Base-by-base conservation (phyloP, 2,329 filamentous ascomycete species). In the Kalmusia sp. region DNA sequence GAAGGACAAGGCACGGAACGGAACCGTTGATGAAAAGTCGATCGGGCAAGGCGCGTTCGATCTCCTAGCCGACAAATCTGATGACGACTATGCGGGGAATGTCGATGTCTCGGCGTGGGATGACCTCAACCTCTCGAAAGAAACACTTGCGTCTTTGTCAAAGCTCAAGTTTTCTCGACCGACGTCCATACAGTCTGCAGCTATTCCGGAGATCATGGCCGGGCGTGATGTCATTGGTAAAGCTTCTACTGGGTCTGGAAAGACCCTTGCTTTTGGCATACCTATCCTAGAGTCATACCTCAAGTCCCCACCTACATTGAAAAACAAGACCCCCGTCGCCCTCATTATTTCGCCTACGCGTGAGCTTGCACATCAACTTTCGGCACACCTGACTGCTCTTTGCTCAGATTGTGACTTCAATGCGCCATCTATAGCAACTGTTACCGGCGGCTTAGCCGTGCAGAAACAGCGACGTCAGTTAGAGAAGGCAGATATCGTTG, bases 161-260 rank as follows among this genome's bases (percentile, higher is more conserved):
- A 89, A 87, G 62, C 80, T 98, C 56, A 89, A 88, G 52, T 98
- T 98, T 70, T 71, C 83, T 4, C 87, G 85, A 53, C 95, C 95
- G 1, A 97, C 93, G 0, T 76, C 84, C 0, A 96, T 99, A 52
- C 95, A 99, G 72, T 77, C 81, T 17, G 82, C 86, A 28, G 82
- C 91, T 1, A 96, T 99, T 63, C 93, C 95, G 0, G 84, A 90
- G 48, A 90, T 97, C 39, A 72, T 93, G 17, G 84, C 86, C 5
- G 93, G 93, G 0, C 90, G 91, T 70, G 93, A 99, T 74, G 89
- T 98, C 14, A 90, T 99, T 59, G 95, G 95, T 35, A 99, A 99
- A 77, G 95, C 95, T 2, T 89, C 93, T 9, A 99, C 95, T 0
- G 95, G 95, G 61, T 98, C 95, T 12, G 95, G 95, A 64, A 99